Evolutionary conservation across 106 monocot species (phyloP).

Genomic region (Allium sativum): DNA sequence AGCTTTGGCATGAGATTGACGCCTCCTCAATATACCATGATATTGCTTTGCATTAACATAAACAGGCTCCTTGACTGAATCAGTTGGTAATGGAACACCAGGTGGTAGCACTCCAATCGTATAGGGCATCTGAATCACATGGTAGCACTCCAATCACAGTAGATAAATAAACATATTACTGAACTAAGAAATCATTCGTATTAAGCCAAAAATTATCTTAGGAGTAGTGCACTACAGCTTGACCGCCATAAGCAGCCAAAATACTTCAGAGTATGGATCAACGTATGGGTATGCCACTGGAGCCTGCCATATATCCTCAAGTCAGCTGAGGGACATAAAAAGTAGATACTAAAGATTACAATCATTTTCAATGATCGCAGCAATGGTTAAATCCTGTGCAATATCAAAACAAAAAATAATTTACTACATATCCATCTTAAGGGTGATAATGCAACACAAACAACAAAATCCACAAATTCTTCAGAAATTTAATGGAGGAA

Average conservation of each 20-base stretch:
- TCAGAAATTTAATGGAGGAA: no score
- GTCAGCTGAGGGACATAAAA: slow-evolving; percentile 9
- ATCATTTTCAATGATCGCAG: neutral
- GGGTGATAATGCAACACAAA: neutral
- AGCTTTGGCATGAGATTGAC: slow-evolving; percentile 67
- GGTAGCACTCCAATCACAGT: no score
- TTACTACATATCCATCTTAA: neutral
- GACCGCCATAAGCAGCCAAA: slow-evolving; percentile 40
- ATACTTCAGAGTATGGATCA: slow-evolving; percentile 47
- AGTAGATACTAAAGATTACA: slow-evolving; percentile 2
- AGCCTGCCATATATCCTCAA: slow-evolving; percentile 22
- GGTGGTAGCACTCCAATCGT: slow-evolving; percentile 32
- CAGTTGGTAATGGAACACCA: slow-evolving; percentile 45
- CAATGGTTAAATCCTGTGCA: neutral
- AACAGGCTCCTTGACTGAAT: slow-evolving; percentile 50
- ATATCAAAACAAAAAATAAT: neutral
- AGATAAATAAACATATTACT: no score
- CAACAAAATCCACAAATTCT: neutral
- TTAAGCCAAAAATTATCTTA: no score
- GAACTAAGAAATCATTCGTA: no score
- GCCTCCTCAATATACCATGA: slow-evolving; percentile 47
- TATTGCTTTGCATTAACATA: slow-evolving; percentile 65
- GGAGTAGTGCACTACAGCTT: slow-evolving; percentile 28
- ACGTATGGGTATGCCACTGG: slow-evolving; percentile 36
- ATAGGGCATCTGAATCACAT: slow-evolving; percentile 36